Base-by-base conservation (phyloP, 1,284 basidiomycete species). In the Kalmanozyma brasiliensis region DNA sequence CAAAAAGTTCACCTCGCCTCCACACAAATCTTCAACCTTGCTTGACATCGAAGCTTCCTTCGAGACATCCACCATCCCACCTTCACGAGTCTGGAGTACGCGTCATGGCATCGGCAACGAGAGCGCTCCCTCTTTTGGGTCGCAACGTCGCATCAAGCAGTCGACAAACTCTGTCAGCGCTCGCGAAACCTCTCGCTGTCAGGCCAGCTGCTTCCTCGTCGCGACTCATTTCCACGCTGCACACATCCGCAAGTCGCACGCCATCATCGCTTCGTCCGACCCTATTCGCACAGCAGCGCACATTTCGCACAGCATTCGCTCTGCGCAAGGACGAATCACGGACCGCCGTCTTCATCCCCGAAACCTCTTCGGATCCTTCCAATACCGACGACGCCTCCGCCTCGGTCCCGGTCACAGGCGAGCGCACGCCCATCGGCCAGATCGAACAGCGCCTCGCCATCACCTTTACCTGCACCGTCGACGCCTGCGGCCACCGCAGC, bases 401-500 rank as follows among this genome's bases (percentile, higher is more conserved):
- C 20, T 63, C 66, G 10, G 49, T 70, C 20, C 61, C 67, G 6
- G 67, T 70, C 36, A 71, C 52, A n/a, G 62, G 68, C 24, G 40
- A 63, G 34, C 55, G 59, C 26, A 69, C 61, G 4, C 67, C 71
- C 2, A 64, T 75, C 13, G 77, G 56, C 6, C 57, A 75, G 34
- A 63, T 81, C 33, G 66, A 78, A 52, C 77, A 71, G 41, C 70
- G 68, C 0, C 71, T 81, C 30, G 53, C 71, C 20, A 66, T 80
- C 19, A 79, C 77, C 14, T 80, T 81, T 40, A 81, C 79, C 6
- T 81, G 79, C 49, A 72, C 76, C 0, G 76, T 73, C 16, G 56
- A 64, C 16, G 86, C 86, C 1, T 98, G 94, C 77, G 86, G 86
- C 5, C 88, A 91, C 70, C 89, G 94, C 2, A 93, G 91, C 9